Percentiles rank a stretch among this genome's conserved stretches.
These are phyloP conservation scores for Leucocoprinus birnbaumii DNA, from an alignment of 768 basidiomycete genomes.

Conservation along the genomic window DNA sequence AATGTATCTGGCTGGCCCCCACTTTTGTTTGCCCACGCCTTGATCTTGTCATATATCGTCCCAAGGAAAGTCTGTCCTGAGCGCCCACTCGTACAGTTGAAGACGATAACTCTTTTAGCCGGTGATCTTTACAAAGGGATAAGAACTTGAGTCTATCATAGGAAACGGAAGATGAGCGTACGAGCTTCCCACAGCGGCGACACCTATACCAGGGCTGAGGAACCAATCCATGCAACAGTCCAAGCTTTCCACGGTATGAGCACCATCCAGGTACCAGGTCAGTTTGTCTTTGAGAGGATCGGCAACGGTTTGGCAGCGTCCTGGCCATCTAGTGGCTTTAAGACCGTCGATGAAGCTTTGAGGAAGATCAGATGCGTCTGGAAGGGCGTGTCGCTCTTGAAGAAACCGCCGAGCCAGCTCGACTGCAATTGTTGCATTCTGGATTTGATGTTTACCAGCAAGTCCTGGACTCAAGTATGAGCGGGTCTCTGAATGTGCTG, in stretches of 20 bases:
- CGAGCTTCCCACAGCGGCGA: slow-evolving; percentile 25
- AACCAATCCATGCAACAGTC: slow-evolving; percentile 90
- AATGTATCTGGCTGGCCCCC: slow-evolving; percentile 40
- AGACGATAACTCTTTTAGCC: slow-evolving; percentile 66
- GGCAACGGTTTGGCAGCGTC: slow-evolving; percentile 82
- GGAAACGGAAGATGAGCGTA: neutral
- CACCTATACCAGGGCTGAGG: slow-evolving; percentile 52
- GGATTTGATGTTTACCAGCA: slow-evolving; percentile 79
- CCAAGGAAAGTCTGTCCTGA: slow-evolving; percentile 72
- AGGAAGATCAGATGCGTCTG: slow-evolving; percentile 37
- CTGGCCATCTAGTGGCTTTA: slow-evolving; percentile 81
- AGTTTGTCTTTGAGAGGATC: slow-evolving; percentile 52
- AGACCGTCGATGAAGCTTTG: slow-evolving; percentile 59
- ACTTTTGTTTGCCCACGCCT: slow-evolving; percentile 35
- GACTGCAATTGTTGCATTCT: slow-evolving; percentile 87
- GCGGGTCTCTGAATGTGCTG: neutral
- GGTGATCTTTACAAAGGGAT: slow-evolving; percentile 13
- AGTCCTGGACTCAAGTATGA: slow-evolving; percentile 54
- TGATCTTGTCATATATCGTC: slow-evolving; percentile 51
- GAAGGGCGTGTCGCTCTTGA: slow-evolving; percentile 20
- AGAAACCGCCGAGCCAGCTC: slow-evolving; percentile 70
- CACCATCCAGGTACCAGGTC: slow-evolving; percentile 94
- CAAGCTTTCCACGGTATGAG: slow-evolving; percentile 91
- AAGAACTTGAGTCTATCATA: too few species aligned
- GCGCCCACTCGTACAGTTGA: slow-evolving; percentile 93